phyloP scores from a whole-genome alignment of 164 flowering plant genomes.

The Magnolia sinica region DNA sequence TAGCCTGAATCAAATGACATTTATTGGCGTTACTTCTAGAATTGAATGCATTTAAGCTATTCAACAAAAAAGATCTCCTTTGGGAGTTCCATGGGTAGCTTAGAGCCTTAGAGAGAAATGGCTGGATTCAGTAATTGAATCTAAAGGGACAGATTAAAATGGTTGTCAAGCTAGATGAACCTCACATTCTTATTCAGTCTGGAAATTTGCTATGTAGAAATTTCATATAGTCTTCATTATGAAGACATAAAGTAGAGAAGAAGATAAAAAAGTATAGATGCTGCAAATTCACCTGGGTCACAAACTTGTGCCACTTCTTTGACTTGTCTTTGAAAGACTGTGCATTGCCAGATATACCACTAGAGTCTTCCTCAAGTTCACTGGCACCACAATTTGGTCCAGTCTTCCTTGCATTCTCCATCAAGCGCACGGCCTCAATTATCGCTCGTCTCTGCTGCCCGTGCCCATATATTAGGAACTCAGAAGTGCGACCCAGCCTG shows the following conservation, averaged over 20 bases:
- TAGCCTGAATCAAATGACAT: conserved; percentile 51
- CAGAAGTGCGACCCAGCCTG: conserved; percentile 83
- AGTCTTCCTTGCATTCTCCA: conserved; percentile 41
- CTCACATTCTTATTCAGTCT: too few relatives aligned
- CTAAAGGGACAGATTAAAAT: too few relatives aligned
- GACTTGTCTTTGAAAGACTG: conserved; percentile 65
- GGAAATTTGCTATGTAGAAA: too few relatives aligned
- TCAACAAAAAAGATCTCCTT: too few relatives aligned
- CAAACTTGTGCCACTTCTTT: conserved; percentile 89
- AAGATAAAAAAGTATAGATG: neutral
- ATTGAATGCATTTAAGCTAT: too few relatives aligned
- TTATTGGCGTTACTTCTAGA: neutral
- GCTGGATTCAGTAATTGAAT: too few relatives aligned
- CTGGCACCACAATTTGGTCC: conserved; percentile 25
- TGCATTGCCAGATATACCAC: conserved; percentile 27
- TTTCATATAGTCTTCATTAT: too few relatives aligned
- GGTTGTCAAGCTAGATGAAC: too few relatives aligned
- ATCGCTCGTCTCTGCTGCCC: conserved; percentile 91
- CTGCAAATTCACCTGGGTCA: conserved; percentile 56
- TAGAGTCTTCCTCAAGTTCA: conserved; percentile 31
- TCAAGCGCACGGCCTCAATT: conserved; percentile 77
- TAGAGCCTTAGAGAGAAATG: too few relatives aligned
- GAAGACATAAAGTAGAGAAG: neutral
- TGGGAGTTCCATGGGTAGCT: too few relatives aligned
- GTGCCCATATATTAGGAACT: conserved; percentile 80